Evolutionary conservation across 2,329 filamentous ascomycete genomes (phyloP).

Genomic region (Neophaeococcomyces aloes): DNA sequence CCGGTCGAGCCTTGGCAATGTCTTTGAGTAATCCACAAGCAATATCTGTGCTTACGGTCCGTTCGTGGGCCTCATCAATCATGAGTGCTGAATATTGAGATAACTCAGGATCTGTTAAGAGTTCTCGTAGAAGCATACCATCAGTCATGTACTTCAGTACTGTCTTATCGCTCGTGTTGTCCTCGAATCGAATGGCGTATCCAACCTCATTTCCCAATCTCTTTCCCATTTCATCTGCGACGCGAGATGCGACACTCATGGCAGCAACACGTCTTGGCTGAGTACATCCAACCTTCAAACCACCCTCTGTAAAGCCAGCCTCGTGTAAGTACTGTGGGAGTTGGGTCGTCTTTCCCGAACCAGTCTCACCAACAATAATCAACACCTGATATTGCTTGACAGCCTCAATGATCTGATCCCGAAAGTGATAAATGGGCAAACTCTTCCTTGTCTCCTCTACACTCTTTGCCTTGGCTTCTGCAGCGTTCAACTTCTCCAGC

Average conservation of each 20-base stretch:
- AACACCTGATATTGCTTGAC: slow-evolving; percentile 77
- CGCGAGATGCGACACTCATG: slow-evolving; percentile 94
- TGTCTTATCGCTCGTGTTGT: slow-evolving; percentile 82
- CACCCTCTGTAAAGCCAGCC: slow-evolving; percentile 74
- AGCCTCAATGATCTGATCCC: slow-evolving; percentile 76
- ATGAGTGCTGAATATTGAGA: slow-evolving; percentile 77
- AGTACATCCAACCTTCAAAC: slow-evolving; percentile 80
- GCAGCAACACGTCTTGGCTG: slow-evolving; percentile 91
- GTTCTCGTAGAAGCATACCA: slow-evolving; percentile 82
- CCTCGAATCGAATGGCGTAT: slow-evolving; percentile 90
- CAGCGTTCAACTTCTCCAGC: slow-evolving; percentile 72
- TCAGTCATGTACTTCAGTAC: slow-evolving; percentile 95
- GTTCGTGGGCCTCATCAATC: slow-evolving; percentile 96
- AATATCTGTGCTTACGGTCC: slow-evolving; percentile 84
- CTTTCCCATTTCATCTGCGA: slow-evolving; percentile 85
- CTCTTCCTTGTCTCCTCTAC: slow-evolving; percentile 89
- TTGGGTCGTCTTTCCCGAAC: slow-evolving; percentile 91
- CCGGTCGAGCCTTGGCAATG: slow-evolving; percentile 67
- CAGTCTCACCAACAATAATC: slow-evolving; percentile 89
- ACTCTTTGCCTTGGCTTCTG: slow-evolving; percentile 74
- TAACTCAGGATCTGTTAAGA: slow-evolving; percentile 79
- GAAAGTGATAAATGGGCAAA: slow-evolving; percentile 79
- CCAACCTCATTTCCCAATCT: slow-evolving; percentile 88
- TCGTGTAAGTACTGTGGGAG: slow-evolving; percentile 89
- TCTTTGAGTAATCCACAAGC: slow-evolving; percentile 81